Base-by-base conservation (phyloP, 257 asterid species). In the Nicotiana attenuata region DNA sequence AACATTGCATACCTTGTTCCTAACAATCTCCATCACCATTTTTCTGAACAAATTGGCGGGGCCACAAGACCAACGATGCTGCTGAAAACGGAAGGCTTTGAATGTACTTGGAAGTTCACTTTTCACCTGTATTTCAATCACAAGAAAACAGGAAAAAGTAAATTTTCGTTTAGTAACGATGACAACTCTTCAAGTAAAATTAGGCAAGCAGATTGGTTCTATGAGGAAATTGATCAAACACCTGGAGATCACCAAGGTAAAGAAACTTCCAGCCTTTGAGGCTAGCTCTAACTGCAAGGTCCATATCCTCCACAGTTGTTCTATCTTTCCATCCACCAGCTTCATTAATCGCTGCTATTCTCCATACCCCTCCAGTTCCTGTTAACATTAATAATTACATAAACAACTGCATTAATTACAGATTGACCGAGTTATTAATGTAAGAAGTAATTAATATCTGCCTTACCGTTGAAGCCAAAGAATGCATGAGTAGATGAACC, bases 321-420 rank as follows among this genome's bases (percentile, higher is more conserved):
- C 92, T 85, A 53, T 89, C 92, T 61, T 91, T 91, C 94, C 94
- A 91, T 2, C 94, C 94, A n/a, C 94, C 94, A 5, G 94, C 94
- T 81, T 91, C 92, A 65, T 82, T 87, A 35, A 92, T 88, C 0
- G 96, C 96, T 2, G 76, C 80, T 24, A 92, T 89, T 80, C 96
- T 90, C 96, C 96, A 92, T 65, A 90, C 87, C 31, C 96, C 96
- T 19, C 92, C 96, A 4, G 94, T 92, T 61, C 96, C 96, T 92
- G 45, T 65, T 17, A 65, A 22, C 45, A n/a, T 16, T 28, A 31
- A 66, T n/a, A 5, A 28, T 31, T 2, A 24, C 68, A 24, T 61
- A 61, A 22, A 5, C 38, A 64, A 64, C 28, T 64, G 69, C 22
- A 41, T 35, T 35, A 35, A 41, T 35, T 35, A 35, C 65, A 67